Base-by-base conservation (phyloP, 805 yeast genomes). In the Starmera pachycereana region DNA sequence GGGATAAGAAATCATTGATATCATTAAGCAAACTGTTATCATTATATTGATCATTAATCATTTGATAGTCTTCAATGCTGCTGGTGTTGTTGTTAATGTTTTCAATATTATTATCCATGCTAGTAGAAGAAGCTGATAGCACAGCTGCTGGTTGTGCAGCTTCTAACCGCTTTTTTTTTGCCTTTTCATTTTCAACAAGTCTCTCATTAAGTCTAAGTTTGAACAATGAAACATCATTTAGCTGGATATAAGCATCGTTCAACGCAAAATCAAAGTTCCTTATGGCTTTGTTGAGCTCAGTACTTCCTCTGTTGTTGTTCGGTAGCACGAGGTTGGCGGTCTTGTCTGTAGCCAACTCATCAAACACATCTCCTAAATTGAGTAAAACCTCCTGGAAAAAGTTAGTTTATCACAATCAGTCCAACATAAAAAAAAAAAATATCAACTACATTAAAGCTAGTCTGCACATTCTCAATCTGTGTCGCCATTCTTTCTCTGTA, bases 1-100 rank as follows among this genome's bases (percentile, higher is more conserved):
- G 47, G 8, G 56, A 45, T 14, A 55, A 39, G 33, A 55, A 55
- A 14, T 52, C 51, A 32, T 53, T 52, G 19, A 55, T 46, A 33
- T 55, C 59, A n/a, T 51, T 49, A n/a, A 55, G 35, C 6, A 55
- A 48, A 6, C 49, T 45, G 35, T 39, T 46, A 12, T 46, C 45
- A 27, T 37, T 39, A 16, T 46, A 48, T 28, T 44, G 39, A 13
- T 39, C 40, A 39, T 13, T 39, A 34, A 36, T 37, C 39, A 4
- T 33, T 33, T 32, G 13, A 18, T 32, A 29, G 37, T 35, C 35
- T 19, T 36, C n/a, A 40, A 29, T 14, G n/a, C 12, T 9, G 27
- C 37, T 31, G 28, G 19, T 37, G 38, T 18, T 35, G 33, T 35
- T 37, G 30, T 36, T 35, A 27, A 30, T 32, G 40, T 33, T 39